Base-by-base conservation (phyloP, 1,284 basidiomycete genomes). In the Mycocalia duriaeana region DNA sequence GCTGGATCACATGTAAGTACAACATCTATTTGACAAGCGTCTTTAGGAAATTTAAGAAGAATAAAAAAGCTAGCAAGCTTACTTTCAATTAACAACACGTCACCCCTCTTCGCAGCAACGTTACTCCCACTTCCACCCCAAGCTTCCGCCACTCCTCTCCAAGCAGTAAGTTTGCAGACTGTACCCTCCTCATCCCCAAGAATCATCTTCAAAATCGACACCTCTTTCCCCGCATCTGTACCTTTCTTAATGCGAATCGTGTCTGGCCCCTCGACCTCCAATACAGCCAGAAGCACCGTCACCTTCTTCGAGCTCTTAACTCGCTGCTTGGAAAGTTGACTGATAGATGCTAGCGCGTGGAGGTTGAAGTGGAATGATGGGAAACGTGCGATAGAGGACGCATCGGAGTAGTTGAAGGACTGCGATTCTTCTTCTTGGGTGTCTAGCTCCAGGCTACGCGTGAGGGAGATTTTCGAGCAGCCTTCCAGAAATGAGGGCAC, bases 211-310 rank as follows among this genome's bases (percentile, higher is more conserved):
- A 89, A 62, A 23, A 89, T 58, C 0, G 73, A 75, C 0, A 87
- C 76, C 51, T 85, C 76, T 48, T 77, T 80, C 6, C 86, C 87
- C 2, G 80, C 75, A 42, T 88, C 81, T 2, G 55, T 55, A 0
- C 86, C 86, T 44, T 76, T 81, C 62, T 83, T 87, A 25, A 85
- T 69, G 13, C 62, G 71, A 25, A 90, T 75, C 3, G 67, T 67
- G 51, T 85, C 81, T 2, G 85, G 87, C 0, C 85, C 86, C 41
- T 89, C 85, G 13, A 85, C 73, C 60, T 90, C 87, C 40, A 90
- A 66, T 2, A 77, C 73, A 3, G 81, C 85, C 4, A 82, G 69
- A 5, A 90, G 68, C 3, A 84, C 52, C 36, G 70, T 76, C 7
- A 82, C 70, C 53, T 80, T 85, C 20, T 37, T 51, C 5, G 54